Evolutionary conservation across 1,284 basidiomycete species (phyloP).

Genomic region (Wolfiporia cocos): DNA sequence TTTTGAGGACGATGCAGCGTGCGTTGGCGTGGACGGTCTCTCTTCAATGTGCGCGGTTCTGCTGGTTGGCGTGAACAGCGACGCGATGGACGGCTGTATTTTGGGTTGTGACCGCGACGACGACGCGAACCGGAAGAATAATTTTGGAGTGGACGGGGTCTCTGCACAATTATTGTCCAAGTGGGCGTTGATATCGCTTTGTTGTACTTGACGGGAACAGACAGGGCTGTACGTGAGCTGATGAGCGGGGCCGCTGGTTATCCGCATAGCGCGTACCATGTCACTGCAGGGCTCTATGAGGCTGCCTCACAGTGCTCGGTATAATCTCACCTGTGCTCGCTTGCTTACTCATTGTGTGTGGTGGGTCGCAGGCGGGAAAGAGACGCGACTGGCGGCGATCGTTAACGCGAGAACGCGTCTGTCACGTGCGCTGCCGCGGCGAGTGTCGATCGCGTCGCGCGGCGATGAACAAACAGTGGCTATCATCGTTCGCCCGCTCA

Average conservation of each 20-base stretch:
- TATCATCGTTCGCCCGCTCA: too few relatives aligned
- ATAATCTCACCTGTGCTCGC: too few relatives aligned
- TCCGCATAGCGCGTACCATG: constrained; percentile 2
- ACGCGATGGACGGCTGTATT: constrained; percentile 21
- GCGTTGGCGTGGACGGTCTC: constrained; percentile 3
- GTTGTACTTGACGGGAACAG: constrained; percentile 35
- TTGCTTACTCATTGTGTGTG: too few relatives aligned
- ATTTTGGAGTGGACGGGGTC: too few relatives aligned
- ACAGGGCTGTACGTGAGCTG: constrained; percentile 31
- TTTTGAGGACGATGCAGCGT: constrained; percentile 12
- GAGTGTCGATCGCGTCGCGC: background rate
- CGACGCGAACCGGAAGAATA: too few relatives aligned
- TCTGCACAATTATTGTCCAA: constrained; percentile 39
- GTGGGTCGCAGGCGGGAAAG: too few relatives aligned
- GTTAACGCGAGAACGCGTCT: background rate
- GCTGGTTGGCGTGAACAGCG: constrained; percentile 24
- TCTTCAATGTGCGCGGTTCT: constrained; percentile 5
- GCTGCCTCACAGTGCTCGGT: too few relatives aligned
- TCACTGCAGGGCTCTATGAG: background rate
- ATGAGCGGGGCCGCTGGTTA: background rate
- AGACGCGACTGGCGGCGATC: background rate
- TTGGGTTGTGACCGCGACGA: constrained; percentile 5
- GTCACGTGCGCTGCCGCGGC: background rate
- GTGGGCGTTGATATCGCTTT: constrained; percentile 40
- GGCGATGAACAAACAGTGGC: too few relatives aligned